These are phyloP conservation scores for Thymus quinquecostatus DNA, from an alignment of 257 asterid genomes.

Conservation along the genomic window DNA sequence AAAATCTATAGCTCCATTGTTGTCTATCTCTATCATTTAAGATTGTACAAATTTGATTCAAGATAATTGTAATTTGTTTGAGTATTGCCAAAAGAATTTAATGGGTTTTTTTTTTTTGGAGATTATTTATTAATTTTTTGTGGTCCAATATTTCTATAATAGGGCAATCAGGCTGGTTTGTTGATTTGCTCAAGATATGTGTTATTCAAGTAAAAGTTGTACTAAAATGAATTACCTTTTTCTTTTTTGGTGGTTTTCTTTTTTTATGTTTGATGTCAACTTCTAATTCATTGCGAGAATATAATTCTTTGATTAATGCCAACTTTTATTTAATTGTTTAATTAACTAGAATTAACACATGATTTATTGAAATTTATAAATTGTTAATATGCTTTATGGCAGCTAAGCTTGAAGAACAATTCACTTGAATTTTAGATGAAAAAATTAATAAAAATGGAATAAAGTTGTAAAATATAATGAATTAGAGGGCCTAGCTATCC, in stretches of 20 bases:
- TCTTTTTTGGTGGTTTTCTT: not conserved
- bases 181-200: constrained; percentile 28
- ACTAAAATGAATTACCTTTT: not conserved
- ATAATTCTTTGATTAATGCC: not conserved
- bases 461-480: not conserved
- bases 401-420: not conserved
- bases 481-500: not conserved
- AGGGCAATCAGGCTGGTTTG: constrained; percentile 28
- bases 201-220: constrained; percentile 13
- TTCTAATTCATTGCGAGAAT: not conserved
- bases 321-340: too few relatives aligned
- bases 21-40: not conserved
- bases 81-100: constrained; percentile 19
- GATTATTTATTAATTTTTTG: constrained; percentile 7
- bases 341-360: too few relatives aligned
- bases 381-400: not conserved
- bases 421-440: not conserved
- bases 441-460: not conserved
- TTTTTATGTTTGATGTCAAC: not conserved
- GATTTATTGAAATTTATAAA: too few relatives aligned
- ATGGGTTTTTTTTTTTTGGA: not conserved
- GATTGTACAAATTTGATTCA: constrained; percentile 28
- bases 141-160: constrained; percentile 22
- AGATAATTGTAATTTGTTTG: constrained; percentile 33
- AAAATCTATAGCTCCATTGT: constrained; percentile 20